These are phyloP conservation scores for Iris macrosiphon DNA, from an alignment of 106 monocot genomes.

Conservation along the genomic window DNA sequence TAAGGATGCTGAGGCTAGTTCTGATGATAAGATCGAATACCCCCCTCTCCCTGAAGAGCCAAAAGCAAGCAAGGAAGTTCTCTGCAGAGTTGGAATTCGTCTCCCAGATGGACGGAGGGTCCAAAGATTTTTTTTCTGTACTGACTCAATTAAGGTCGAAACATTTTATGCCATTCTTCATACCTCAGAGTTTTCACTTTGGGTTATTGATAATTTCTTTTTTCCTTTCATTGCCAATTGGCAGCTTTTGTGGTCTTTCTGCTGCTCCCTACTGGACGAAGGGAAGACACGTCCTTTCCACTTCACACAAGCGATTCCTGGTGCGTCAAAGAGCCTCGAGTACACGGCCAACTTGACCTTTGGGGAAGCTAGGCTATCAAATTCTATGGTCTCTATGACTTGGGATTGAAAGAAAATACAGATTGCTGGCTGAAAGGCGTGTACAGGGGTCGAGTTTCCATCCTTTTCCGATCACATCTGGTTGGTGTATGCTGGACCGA, in stretches of 20 bases:
- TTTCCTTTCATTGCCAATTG: not conserved
- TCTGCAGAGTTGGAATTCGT: constrained; percentile 78
- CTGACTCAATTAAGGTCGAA: constrained; percentile 62
- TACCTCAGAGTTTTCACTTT: not conserved
- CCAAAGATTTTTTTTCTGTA: constrained; percentile 61
- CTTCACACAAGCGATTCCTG: constrained; percentile 58
- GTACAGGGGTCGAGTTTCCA: too few species aligned
- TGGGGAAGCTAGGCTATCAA: constrained; percentile 30
- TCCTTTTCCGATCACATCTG: too few species aligned
- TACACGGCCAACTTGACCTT: constrained; percentile 39
- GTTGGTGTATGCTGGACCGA: too few species aligned
- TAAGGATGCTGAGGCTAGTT: constrained; percentile 8
- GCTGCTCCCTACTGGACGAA: constrained; percentile 36
- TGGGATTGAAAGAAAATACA: constrained; percentile 23
- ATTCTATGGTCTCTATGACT: constrained; percentile 16
- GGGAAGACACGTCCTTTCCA: constrained; percentile 33
- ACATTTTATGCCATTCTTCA: not conserved
- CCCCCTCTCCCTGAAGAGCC: constrained; percentile 89
- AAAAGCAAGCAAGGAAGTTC: constrained; percentile 39
- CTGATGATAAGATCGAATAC: constrained; percentile 29
- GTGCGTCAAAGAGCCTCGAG: constrained; percentile 41
- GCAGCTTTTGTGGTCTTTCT: constrained; percentile 70
- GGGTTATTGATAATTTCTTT: not conserved
- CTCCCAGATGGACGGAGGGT: constrained; percentile 76
- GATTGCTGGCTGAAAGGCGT: too few species aligned